These are phyloP conservation scores for Torulaspora franciscae DNA, from an alignment of 805 yeast species.

Conservation along the genomic window DNA sequence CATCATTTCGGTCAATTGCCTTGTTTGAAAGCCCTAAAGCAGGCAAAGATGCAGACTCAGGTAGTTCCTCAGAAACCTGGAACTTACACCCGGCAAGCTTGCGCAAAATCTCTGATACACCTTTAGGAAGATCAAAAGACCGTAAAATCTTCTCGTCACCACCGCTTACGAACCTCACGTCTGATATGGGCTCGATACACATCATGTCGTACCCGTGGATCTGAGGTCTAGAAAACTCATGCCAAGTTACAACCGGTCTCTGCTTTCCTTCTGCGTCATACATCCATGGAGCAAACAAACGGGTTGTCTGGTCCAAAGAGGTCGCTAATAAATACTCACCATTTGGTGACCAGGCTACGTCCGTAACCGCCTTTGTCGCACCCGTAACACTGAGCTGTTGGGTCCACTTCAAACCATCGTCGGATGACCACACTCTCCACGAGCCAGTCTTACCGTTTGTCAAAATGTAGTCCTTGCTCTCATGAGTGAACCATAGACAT, in stretches of 20 bases:
- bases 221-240: conserved; percentile 94
- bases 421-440: conserved; percentile 66
- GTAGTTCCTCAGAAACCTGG: conserved; percentile 41
- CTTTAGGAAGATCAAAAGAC: conserved; percentile 81
- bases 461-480: conserved; percentile 47
- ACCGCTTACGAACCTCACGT: conserved; percentile 74
- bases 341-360: conserved; percentile 63
- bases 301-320: conserved; percentile 89
- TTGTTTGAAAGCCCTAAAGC: conserved; percentile 91
- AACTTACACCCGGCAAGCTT: conserved; percentile 46
- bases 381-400: conserved; percentile 67
- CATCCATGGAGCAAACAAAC: conserved; percentile 68
- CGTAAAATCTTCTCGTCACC: conserved; percentile 94
- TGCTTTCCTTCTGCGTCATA: conserved; percentile 30
- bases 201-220: conserved; percentile 98
- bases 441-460: conserved; percentile 93
- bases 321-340: conserved; percentile 71
- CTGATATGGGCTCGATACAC: conserved; percentile 57
- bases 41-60: conserved; percentile 86
- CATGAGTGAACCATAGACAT: conserved; percentile 60
- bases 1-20: conserved; percentile 55
- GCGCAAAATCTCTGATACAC: conserved; percentile 59
- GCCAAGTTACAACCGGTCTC: conserved; percentile 51
- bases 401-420: conserved; percentile 38
- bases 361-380: conserved; percentile 68